A percentile compares a stretch with the other conserved stretches of the same genome.
phyloP scores from a whole-genome alignment of 2,329 filamentous ascomycete species.

The Chrysosphaeria jannelii region DNA sequence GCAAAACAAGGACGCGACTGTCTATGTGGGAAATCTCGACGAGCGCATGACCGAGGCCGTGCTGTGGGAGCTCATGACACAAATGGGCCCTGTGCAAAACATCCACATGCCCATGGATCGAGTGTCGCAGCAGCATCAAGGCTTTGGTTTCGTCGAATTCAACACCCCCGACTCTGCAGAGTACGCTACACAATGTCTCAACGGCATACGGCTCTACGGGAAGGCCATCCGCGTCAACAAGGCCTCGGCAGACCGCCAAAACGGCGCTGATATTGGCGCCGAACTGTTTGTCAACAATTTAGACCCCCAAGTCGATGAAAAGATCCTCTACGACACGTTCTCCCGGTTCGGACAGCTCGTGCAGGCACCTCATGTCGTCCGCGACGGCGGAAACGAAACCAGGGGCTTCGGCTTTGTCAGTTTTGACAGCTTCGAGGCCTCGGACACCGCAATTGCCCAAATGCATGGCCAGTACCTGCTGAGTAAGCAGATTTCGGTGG shows the following conservation, averaged over 20 bases:
- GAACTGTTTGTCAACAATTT: conserved; percentile 94
- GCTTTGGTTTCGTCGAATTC: conserved; percentile 97
- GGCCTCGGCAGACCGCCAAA: conserved; percentile 70
- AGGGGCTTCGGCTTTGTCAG: conserved; percentile 95
- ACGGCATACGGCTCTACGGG: conserved; percentile 72
- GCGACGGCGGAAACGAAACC: conserved; percentile 54
- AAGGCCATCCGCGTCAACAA: conserved; percentile 96
- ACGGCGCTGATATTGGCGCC: conserved; percentile 73
- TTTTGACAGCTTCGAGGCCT: conserved; percentile 77
- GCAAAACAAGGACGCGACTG: conserved; percentile 91
- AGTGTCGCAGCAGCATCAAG: conserved; percentile 87
- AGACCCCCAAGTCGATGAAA: conserved; percentile 82
- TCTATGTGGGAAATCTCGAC: conserved; percentile 96
- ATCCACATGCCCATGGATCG: conserved; percentile 96
- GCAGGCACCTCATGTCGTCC: conserved; percentile 64
- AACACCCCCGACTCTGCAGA: conserved; percentile 86
- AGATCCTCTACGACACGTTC: conserved; percentile 83
- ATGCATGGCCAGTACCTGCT: conserved; percentile 93
- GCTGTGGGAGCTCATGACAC: conserved; percentile 94
- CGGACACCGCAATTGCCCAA: conserved; percentile 67
- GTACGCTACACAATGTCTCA: conserved; percentile 90
- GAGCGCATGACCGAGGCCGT: conserved; percentile 76
- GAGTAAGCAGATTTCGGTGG: conserved; percentile 86
- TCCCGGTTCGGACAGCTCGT: conserved; percentile 69
- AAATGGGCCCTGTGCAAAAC: conserved; percentile 90